A percentile compares a stretch with the other conserved stretches of the same genome.
Conservation (phyloP, 768 basidiomycete genomes). For the Hygrophorus pudorinus region DNA sequence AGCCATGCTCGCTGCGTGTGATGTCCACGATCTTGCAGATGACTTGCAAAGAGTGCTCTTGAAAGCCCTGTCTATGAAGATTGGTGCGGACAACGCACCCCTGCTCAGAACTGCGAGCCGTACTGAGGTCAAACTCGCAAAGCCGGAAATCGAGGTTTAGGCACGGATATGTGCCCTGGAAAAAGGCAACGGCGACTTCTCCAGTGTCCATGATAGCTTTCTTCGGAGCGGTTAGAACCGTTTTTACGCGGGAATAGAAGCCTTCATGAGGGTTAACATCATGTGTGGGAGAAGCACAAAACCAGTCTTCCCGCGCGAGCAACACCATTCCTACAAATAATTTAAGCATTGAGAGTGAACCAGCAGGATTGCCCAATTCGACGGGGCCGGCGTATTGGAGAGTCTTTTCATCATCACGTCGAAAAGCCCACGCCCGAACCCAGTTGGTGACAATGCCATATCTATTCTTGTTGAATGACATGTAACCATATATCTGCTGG, state of each 20-base stretch:
- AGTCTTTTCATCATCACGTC: neutral
- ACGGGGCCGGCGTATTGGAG: neutral
- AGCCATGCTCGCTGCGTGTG: neutral
- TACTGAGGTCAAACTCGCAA: slow-evolving; percentile 9
- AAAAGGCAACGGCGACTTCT: neutral
- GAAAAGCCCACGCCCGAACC: slow-evolving; percentile 8
- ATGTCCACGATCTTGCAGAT: slow-evolving; percentile 8
- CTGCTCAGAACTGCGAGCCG: slow-evolving; percentile 2
- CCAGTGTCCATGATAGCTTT: neutral
- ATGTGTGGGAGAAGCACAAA: neutral
- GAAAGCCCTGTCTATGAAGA: neutral
- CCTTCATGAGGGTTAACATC: neutral
- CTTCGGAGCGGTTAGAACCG: neutral
- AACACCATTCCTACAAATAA: slow-evolving; percentile 1
- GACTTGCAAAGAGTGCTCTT: neutral
- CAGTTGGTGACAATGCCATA: slow-evolving; percentile 11
- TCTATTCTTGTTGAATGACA: slow-evolving; percentile 10
- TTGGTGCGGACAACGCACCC: slow-evolving; percentile 5
- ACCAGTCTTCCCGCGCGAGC: slow-evolving; percentile 1
- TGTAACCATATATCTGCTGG: slow-evolving; percentile 10
- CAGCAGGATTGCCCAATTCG: neutral
- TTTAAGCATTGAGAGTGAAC: neutral
- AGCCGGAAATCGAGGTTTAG: slow-evolving; percentile 11
- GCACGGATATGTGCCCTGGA: neutral
- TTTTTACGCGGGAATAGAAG: neutral